Conservation (phyloP, 108 stramenopile species). For the Ochromonas danica region DNA sequence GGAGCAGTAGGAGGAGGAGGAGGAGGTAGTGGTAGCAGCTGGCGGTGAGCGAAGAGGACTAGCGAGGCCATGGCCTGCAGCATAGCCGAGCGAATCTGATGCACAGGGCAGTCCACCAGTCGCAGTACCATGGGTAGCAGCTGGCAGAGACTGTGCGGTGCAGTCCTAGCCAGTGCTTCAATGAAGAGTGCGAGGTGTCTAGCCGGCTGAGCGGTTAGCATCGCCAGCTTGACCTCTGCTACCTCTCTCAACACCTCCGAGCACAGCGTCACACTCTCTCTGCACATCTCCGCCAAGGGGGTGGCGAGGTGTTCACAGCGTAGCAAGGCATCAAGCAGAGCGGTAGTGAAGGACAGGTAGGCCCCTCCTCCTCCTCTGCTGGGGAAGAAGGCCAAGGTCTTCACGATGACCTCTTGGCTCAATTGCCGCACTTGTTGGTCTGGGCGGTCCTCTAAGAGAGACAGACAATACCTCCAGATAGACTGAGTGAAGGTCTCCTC, state of each 20-base stretch:
- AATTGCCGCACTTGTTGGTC: neutral
- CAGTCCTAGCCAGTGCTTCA: neutral
- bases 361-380: neutral
- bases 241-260: neutral
- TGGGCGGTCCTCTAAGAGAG: neutral
- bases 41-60: neutral
- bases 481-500: neutral
- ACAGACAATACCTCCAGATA: neutral
- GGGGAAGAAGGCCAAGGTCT: neutral
- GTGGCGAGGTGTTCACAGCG: neutral
- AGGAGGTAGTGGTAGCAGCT: neutral
- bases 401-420: neutral
- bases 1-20: neutral
- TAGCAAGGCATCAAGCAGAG: neutral
- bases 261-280: neutral
- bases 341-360: neutral
- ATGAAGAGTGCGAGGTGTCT: neutral
- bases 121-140: neutral
- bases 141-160: neutral
- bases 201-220: neutral
- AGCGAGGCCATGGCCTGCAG: neutral
- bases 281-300: neutral
- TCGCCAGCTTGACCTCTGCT: neutral
- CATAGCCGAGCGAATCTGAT: conserved; percentile 8
- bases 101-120: conserved; percentile 6